Evolutionary conservation across 495 filamentous ascomycete species (phyloP).

Genomic region (Xylaria scruposa): DNA sequence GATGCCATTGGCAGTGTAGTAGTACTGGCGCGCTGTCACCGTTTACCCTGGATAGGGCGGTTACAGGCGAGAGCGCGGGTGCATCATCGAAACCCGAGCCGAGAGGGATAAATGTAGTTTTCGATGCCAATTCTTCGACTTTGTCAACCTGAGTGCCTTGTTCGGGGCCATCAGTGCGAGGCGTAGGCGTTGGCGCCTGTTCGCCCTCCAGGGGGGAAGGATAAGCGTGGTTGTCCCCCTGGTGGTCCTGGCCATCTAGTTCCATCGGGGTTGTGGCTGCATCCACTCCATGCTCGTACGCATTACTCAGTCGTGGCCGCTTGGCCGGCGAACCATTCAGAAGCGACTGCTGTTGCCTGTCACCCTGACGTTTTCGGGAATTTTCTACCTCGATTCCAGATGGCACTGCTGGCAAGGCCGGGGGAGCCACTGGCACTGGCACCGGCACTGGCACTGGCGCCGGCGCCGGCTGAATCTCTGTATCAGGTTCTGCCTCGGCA

Average conservation of each 20-base stretch:
- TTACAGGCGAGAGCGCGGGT: conserved; percentile 39
- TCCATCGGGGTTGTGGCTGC: conserved; percentile 66
- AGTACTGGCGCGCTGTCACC: conserved; percentile 59
- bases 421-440: conserved; percentile 13
- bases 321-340: conserved; percentile 61
- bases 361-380: conserved; percentile 57
- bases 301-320: conserved; percentile 63
- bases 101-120: conserved; percentile 69
- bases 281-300: conserved; percentile 68
- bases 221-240: conserved; percentile 58
- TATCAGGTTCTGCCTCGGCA: conserved; percentile 45
- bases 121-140: conserved; percentile 63
- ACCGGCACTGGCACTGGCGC: conserved; percentile 7
- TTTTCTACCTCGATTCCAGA: conserved; percentile 52
- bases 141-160: conserved; percentile 77
- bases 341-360: conserved; percentile 49
- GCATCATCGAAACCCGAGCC: conserved; percentile 57
- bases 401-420: conserved; percentile 23
- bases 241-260: conserved; percentile 54
- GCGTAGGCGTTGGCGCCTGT: conserved; percentile 60
- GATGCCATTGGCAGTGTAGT: conserved; percentile 78
- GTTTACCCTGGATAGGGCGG: conserved; percentile 43
- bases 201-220: conserved; percentile 62
- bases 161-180: conserved; percentile 69
- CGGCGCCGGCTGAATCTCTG: conserved; percentile 23